These are phyloP conservation scores for Xylaria sp. DNA, from an alignment of 2,329 filamentous ascomycete species.

Conservation along the genomic window DNA sequence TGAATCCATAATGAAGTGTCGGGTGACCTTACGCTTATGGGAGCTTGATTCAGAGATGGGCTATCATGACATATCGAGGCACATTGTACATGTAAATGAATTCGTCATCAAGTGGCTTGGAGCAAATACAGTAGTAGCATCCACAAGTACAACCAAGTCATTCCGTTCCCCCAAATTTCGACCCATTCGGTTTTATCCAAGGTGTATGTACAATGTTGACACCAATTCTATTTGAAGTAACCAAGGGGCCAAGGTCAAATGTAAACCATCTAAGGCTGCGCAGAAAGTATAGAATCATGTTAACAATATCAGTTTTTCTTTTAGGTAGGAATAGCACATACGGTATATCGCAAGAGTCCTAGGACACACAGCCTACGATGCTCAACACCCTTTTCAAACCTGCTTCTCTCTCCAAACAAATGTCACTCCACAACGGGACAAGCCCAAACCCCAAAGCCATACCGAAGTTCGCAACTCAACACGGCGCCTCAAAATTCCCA, in stretches of 20 bases:
- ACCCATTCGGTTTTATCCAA: too few species aligned
- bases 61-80: neutral
- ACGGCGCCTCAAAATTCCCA: neutral
- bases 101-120: neutral
- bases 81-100: neutral
- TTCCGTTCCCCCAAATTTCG: too few species aligned
- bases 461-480: neutral
- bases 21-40: neutral
- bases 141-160: neutral
- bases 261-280: neutral
- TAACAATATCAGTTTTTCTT: neutral
- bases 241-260: neutral
- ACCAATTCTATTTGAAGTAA: neutral
- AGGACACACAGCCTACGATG: neutral
- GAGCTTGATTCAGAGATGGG: neutral
- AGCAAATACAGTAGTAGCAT: neutral
- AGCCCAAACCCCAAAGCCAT: neutral
- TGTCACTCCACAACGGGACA: neutral
- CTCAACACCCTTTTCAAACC: neutral
- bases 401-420: neutral
- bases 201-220: neutral
- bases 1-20: neutral
- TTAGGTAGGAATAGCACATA: neutral
- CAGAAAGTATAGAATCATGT: neutral
- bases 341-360: neutral